These are phyloP conservation scores for Mentha longifolia DNA, from an alignment of 257 asterid species.

Conservation along the genomic window DNA sequence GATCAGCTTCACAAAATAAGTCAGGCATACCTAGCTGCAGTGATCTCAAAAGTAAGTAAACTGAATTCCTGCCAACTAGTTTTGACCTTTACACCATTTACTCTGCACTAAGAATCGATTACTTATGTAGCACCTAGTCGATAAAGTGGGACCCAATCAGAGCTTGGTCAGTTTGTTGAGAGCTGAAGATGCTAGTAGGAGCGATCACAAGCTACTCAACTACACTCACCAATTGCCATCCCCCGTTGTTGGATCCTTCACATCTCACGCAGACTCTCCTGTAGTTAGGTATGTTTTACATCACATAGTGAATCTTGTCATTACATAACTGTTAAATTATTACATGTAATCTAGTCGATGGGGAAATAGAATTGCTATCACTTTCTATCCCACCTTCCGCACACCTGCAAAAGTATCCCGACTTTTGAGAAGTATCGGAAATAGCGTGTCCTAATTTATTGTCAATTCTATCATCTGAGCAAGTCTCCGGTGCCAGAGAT, in stretches of 20 bases:
- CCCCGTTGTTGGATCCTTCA: conserved; percentile 41
- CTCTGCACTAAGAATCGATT: conserved; percentile 10
- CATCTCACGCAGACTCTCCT: conserved; percentile 44
- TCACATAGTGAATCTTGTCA: conserved; percentile 11
- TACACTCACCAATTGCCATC: conserved; percentile 49
- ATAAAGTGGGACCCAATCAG: conserved; percentile 41
- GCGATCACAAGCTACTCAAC: conserved; percentile 45
- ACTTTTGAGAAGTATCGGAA: no score
- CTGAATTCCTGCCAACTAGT: conserved; percentile 29
- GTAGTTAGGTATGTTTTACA: conserved; percentile 50
- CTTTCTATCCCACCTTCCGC: no score
- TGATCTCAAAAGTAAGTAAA: conserved; percentile 73
- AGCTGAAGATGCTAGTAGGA: conserved; percentile 43
- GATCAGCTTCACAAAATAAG: conserved; percentile 64
- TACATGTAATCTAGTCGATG: neutral
- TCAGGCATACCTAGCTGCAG: conserved; percentile 73
- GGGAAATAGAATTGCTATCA: no score
- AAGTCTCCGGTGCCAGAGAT: no score
- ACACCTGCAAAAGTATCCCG: no score
- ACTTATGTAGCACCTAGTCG: conserved; percentile 58
- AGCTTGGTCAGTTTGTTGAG: conserved; percentile 48
- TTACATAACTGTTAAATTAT: conserved; percentile 1
- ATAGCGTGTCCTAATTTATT: no score
- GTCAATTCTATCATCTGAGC: no score
- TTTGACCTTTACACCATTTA: conserved; percentile 24